phyloP scores from a whole-genome alignment of 441 rosid genomes.

The Isatis lusitanica region DNA sequence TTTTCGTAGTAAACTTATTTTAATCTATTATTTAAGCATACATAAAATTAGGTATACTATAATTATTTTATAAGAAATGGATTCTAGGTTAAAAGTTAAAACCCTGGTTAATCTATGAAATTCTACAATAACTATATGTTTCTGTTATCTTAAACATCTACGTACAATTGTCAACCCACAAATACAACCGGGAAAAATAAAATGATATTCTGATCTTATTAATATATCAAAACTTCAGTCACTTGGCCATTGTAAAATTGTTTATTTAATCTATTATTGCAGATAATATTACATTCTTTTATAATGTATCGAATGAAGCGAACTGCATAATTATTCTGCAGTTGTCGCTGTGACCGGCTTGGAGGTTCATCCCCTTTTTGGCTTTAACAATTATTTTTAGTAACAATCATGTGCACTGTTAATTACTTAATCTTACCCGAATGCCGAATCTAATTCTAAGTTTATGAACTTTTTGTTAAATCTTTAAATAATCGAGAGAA shows the following conservation, averaged over 20 bases:
- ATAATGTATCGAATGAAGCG: constrained; percentile 23
- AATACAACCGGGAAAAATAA: not conserved
- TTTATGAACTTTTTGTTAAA: not conserved
- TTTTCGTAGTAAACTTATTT: not conserved
- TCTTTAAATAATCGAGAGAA: not conserved
- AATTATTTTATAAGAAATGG: no score
- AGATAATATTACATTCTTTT: not conserved
- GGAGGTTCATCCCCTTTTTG: constrained; percentile 14
- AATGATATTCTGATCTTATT: not conserved
- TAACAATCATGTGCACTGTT: not conserved
- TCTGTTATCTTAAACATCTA: not conserved
- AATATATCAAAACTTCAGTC: not conserved
- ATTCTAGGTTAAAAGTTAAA: not conserved
- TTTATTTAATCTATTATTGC: not conserved
- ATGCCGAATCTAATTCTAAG: not conserved
- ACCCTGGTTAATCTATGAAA: not conserved
- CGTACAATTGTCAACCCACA: not conserved
- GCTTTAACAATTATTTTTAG: not conserved
- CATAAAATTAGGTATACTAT: not conserved
- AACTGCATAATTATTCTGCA: constrained; percentile 16
- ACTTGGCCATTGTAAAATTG: not conserved
- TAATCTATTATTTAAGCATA: not conserved
- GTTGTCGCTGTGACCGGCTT: constrained; percentile 13
- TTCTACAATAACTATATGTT: not conserved
- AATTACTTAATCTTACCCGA: not conserved